A percentile compares a stretch with the other conserved stretches of the same genome.
Conservation (phyloP, 345 rosid species). For the Arabis hirsuta region DNA sequence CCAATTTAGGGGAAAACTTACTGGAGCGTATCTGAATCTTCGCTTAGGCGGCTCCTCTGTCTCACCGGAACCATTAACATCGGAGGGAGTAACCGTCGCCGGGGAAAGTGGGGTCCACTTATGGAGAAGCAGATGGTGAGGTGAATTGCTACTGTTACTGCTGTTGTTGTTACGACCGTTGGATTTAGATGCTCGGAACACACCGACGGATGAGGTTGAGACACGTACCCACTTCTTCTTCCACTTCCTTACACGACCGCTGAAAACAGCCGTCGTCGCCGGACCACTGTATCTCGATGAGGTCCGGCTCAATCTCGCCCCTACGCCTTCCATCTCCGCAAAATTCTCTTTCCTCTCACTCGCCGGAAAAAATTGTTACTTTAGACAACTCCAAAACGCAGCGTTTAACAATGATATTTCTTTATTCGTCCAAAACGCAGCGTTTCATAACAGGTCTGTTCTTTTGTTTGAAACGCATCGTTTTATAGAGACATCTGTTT, state of each 20-base stretch:
- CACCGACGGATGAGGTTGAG: constrained; percentile 49
- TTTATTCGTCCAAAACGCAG: not conserved
- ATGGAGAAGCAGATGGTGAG: constrained; percentile 73
- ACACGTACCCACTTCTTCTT: constrained; percentile 99
- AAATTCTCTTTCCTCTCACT: not conserved
- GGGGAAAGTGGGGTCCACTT: constrained; percentile 89
- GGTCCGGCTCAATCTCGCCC: constrained; percentile 82
- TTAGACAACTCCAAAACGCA: constrained; percentile 7
- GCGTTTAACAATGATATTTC: not conserved
- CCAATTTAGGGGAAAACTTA: constrained; percentile 39
- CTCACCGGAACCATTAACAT: constrained; percentile 47
- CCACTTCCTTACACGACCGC: constrained; percentile 95
- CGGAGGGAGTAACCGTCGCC: constrained; percentile 36
- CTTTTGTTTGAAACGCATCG: not conserved
- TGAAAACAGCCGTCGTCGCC: constrained; percentile 71
- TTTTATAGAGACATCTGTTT: not conserved
- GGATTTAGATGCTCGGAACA: constrained; percentile 49
- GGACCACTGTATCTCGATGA: constrained; percentile 76
- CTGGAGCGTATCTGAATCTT: constrained; percentile 90
- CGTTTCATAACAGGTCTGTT: not conserved
- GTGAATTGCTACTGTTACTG: constrained; percentile 38
- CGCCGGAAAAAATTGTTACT: constrained; percentile 22
- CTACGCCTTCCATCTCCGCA: constrained; percentile 76
- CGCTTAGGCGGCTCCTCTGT: constrained; percentile 72
- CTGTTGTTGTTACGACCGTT: constrained; percentile 52